Evolutionary conservation across 192 early-diverging fungal genomes (phyloP).

Genomic region (Piromyces sp.): DNA sequence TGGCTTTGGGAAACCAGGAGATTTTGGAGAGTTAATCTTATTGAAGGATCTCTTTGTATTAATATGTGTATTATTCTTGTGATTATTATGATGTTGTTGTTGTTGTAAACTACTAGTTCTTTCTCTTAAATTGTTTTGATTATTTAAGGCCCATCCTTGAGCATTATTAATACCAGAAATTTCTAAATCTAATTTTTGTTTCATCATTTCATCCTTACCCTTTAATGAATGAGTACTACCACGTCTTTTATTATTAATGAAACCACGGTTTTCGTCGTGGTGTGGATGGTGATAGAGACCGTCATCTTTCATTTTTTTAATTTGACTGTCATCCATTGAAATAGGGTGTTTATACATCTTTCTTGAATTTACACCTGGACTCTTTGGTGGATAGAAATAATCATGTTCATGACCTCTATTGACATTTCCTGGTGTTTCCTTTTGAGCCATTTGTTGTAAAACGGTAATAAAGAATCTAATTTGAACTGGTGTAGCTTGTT

Average conservation of each 20-base stretch:
- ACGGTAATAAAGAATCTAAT: conserved; percentile 88
- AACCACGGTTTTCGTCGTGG: background rate
- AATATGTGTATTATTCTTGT: background rate
- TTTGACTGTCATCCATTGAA: background rate
- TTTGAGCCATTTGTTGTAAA: conserved; percentile 79
- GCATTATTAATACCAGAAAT: background rate
- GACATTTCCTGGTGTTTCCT: conserved; percentile 29
- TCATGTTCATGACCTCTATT: background rate
- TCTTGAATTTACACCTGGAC: background rate
- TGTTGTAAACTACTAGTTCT: conserved; percentile 4
- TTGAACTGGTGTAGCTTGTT: conserved; percentile 78
- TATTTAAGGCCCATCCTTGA: conserved; percentile 11
- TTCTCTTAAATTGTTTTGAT: conserved; percentile 1
- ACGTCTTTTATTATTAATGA: background rate
- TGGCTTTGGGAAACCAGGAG: conserved; percentile 1
- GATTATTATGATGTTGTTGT: conserved; percentile 1
- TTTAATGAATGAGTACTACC: background rate
- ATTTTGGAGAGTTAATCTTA: background rate
- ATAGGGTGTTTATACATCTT: background rate
- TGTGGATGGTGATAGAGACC: background rate
- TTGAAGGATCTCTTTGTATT: background rate
- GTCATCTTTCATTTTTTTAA: background rate
- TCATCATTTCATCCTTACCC: background rate
- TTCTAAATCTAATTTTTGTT: background rate
- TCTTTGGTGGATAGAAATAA: background rate